A percentile compares a stretch with the other conserved stretches of the same genome.
Evolutionary conservation across 2,329 filamentous ascomycete genomes (phyloP).

Genomic region (Polytolypa hystricis): DNA sequence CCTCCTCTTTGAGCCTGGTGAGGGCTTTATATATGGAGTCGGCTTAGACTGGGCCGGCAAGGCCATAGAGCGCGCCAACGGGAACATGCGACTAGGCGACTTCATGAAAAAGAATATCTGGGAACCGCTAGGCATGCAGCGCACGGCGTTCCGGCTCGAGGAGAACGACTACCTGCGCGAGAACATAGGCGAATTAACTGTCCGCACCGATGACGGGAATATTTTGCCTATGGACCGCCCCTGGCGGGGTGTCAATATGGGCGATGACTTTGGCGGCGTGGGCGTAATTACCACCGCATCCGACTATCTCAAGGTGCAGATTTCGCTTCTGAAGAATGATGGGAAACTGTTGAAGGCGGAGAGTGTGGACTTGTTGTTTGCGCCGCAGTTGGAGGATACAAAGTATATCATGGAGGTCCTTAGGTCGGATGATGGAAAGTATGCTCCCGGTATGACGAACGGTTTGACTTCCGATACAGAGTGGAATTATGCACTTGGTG

Average conservation of each 20-base stretch:
- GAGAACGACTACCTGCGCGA: slow-evolving; percentile 1
- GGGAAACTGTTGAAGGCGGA: slow-evolving; percentile 18
- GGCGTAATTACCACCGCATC: slow-evolving; percentile 27
- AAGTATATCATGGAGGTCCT: slow-evolving; percentile 19
- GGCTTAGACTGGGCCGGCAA: slow-evolving; percentile 43
- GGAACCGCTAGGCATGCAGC: slow-evolving; percentile 5
- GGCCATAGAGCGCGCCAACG: slow-evolving; percentile 18
- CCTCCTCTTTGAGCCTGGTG: slow-evolving; percentile 40
- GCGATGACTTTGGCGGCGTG: slow-evolving; percentile 37
- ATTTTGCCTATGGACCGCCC: not conserved
- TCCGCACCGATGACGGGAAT: not conserved
- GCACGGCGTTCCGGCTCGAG: not conserved
- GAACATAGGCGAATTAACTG: not conserved
- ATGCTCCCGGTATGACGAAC: slow-evolving; percentile 25
- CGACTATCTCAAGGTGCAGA: slow-evolving; percentile 23
- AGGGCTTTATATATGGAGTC: slow-evolving; percentile 38
- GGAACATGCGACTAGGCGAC: slow-evolving; percentile 2
- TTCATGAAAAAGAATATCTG: slow-evolving; percentile 6
- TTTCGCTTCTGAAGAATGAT: slow-evolving; percentile 21
- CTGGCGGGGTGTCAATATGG: slow-evolving; percentile 5
- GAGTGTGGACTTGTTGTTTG: slow-evolving; percentile 20
- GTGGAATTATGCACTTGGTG: slow-evolving; percentile 33
- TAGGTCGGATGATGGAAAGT: slow-evolving; percentile 17
- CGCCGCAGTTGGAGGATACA: slow-evolving; percentile 19
- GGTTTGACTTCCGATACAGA: slow-evolving; percentile 21